Evolutionary conservation across 306 rosid genomes (phyloP), one percentile per base, ranked within the genome.

Genomic region (Trifolium pratense): DNA sequence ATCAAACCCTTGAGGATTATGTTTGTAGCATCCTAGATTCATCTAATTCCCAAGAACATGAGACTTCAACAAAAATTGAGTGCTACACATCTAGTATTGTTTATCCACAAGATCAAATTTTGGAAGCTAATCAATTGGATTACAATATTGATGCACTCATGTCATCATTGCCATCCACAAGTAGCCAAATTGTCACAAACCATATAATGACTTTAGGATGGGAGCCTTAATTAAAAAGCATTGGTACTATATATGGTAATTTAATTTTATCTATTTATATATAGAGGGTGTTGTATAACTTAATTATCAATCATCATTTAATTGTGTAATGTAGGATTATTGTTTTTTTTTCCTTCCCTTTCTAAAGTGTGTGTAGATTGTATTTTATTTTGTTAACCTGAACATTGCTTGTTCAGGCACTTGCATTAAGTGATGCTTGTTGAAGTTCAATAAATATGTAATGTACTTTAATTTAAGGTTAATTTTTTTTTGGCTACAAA

Each of bases 51-150:
- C 85, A 81, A 17, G 88, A 86, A 18, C 79, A 82, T 21, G 89
- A 84, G 23, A 74, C 80, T 51, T 66, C 83, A 36, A 57, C 79
- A 55, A 78, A 66, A 58, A 61, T 63, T 20, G 79, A 84, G 34
- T 49, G 76, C 69, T 66, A 75, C 15, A 55, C 77, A 18, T 36
- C 75, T 31, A 67, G 40, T 55, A 21, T 55, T 39, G 72, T 70
- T 49, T 66, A 31, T 65, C 73, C 85, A 18, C 80, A 62, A 53
- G 79, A 86, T 80, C 71, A 73, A 66, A 51, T 58, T 34, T 7
- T 86, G 58, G 43, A 43, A 32, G 51, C 49, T 7, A 87, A 72
- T 78, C 89, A 88, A 59, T 36, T 84, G 84, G 90, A 89, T 75
- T 78, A 76, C 71, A 81, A 12, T 43, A 43, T 80, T 57, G 91